Evolutionary conservation across 352 stramenopile genomes (phyloP).

Genomic region (Globisporangium orthogonon): DNA sequence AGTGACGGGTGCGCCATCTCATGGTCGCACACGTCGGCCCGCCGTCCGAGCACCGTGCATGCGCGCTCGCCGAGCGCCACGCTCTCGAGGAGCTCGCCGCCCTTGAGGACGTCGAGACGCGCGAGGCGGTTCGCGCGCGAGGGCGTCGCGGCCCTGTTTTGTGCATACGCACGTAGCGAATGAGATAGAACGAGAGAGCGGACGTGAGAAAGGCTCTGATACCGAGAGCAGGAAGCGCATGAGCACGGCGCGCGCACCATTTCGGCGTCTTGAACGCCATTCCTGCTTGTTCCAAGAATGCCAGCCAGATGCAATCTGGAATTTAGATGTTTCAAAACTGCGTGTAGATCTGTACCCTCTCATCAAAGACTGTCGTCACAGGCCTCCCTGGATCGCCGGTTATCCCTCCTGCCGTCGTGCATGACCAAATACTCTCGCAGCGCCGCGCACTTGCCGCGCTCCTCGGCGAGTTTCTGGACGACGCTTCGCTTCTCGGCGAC

Average conservation of each 20-base stretch:
- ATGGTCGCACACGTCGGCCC: conserved; percentile 68
- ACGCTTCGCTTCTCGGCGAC: conserved; percentile 34
- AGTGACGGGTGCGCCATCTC: conserved; percentile 74
- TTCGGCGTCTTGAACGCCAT: conserved; percentile 21
- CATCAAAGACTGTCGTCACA: neutral
- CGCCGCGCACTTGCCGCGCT: conserved; percentile 34
- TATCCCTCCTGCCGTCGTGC: conserved; percentile 3
- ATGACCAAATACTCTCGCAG: conserved; percentile 31
- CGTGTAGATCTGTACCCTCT: neutral
- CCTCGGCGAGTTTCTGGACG: conserved; percentile 35
- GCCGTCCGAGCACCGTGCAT: conserved; percentile 71
- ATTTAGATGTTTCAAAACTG: neutral
- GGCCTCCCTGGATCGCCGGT: neutral
- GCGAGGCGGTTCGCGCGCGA: conserved; percentile 33
- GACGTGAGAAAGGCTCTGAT: too few relatives aligned
- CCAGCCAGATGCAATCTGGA: neutral
- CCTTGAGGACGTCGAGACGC: conserved; percentile 48
- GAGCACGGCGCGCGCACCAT: conserved; percentile 12
- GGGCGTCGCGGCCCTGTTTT: conserved; percentile 41
- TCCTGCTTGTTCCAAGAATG: too few relatives aligned
- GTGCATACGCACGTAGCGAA: neutral
- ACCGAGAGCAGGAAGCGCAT: neutral
- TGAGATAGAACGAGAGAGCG: neutral
- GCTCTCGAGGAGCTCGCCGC: conserved; percentile 31
- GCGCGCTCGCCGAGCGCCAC: conserved; percentile 40